Evolutionary conservation across 305 asterid genomes (phyloP).

Genomic region (Fraxinus angustifolia): DNA sequence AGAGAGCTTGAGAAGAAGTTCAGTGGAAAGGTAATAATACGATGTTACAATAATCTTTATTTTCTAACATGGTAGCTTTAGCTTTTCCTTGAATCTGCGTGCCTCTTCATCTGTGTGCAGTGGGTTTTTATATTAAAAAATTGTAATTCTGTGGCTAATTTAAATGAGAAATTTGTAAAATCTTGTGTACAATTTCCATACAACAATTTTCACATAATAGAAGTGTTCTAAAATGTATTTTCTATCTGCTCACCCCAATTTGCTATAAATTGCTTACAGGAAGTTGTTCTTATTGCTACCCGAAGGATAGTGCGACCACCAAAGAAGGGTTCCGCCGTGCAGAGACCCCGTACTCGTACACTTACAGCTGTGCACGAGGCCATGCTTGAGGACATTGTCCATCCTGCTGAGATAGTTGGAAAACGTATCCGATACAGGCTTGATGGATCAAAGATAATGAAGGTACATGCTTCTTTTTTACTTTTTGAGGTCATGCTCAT

Average conservation of each 20-base stretch:
- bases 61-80: background rate
- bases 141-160: background rate
- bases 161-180: background rate
- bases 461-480: slow-evolving; percentile 26
- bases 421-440: slow-evolving; percentile 59
- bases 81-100: background rate
- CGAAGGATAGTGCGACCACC: slow-evolving; percentile 72
- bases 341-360: slow-evolving; percentile 67
- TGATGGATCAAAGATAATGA: slow-evolving; percentile 73
- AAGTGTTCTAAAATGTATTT: background rate
- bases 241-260: background rate
- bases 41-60: background rate
- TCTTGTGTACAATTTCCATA: background rate
- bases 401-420: slow-evolving; percentile 72
- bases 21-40: slow-evolving; percentile 65
- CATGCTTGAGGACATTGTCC: slow-evolving; percentile 66
- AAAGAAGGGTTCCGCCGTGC: slow-evolving; percentile 69
- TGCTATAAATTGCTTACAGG: slow-evolving; percentile 28
- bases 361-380: slow-evolving; percentile 73
- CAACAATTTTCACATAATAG: background rate
- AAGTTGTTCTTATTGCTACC: slow-evolving; percentile 63
- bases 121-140: background rate
- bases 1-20: slow-evolving; percentile 87
- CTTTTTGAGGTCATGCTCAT: background rate
- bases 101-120: background rate